Evolutionary conservation across 257 asterid species (phyloP).

Genomic region (Agastache rugosa): DNA sequence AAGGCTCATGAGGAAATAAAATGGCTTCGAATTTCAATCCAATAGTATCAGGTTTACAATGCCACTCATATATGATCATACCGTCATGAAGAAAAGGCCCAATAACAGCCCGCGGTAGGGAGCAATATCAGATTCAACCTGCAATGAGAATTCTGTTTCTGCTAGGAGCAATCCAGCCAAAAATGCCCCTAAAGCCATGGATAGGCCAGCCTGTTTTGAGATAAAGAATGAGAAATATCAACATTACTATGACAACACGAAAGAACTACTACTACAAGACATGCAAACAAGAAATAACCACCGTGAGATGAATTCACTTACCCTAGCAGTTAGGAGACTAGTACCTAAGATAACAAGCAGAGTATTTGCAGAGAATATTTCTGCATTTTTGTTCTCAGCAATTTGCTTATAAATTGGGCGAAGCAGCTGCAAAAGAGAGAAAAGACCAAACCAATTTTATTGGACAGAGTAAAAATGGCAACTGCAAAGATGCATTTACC

Average conservation of each 20-base stretch:
- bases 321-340: conserved; percentile 99
- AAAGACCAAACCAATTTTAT: conserved; percentile 16
- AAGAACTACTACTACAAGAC: conserved; percentile 24
- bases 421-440: conserved; percentile 65
- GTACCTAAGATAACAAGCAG: conserved; percentile 97
- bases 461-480: conserved; percentile 14
- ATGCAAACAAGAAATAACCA: conserved; percentile 32
- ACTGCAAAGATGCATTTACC: conserved; percentile 13
- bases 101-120: conserved; percentile 98
- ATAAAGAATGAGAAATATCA: conserved; percentile 26
- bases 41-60: conserved; percentile 10
- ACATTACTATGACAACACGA: conserved; percentile 5
- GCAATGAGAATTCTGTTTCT: conserved; percentile 97
- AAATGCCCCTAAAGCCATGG: conserved; percentile 99
- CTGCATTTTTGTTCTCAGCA: conserved; percentile 98
- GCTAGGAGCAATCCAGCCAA: conserved; percentile 99
- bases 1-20: conserved; percentile 14
- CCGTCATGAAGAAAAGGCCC: conserved; percentile 99
- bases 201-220: conserved; percentile 93
- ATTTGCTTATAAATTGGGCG: conserved; percentile 97
- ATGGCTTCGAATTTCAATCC: conserved; percentile 13
- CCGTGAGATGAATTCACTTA: conserved; percentile 42
- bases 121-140: conserved; percentile 99
- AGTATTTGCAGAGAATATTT: conserved; percentile 97
- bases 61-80: conserved; percentile 41